These are phyloP conservation scores for Dactylellina cionopaga DNA, from an alignment of 2,329 filamentous ascomycete genomes.

Conservation along the genomic window DNA sequence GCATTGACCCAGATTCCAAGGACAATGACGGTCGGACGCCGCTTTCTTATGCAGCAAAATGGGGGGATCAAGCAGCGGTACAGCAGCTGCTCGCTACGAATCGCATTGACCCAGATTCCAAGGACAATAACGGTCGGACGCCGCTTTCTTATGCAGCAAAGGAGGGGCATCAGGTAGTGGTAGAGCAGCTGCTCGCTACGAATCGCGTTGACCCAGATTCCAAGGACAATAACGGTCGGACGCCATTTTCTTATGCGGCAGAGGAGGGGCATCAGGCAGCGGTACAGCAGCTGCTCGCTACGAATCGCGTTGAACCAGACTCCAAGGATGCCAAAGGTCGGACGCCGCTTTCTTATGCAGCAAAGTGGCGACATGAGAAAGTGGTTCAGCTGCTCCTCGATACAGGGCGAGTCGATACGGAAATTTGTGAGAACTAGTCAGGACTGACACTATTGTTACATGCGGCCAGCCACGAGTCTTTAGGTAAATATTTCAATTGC, in stretches of 20 bases:
- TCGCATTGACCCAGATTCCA: conserved; percentile 33
- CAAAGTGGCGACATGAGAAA: neutral
- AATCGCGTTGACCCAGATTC: neutral
- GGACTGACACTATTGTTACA: too few species aligned
- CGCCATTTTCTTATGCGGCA: neutral
- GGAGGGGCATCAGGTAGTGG: conserved; percentile 44
- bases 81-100: conserved; percentile 46
- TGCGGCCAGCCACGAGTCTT: neutral
- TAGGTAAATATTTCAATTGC: neutral
- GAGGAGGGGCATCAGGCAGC: neutral
- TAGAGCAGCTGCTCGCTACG: conserved; percentile 48
- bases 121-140: conserved; percentile 50
- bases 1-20: neutral
- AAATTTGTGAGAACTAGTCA: too few species aligned
- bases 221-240: neutral
- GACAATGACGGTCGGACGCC: neutral
- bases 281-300: neutral
- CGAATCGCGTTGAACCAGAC: neutral
- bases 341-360: conserved; percentile 2
- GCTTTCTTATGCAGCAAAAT: neutral
- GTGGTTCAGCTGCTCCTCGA: neutral
- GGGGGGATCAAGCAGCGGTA: neutral
- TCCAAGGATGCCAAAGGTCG: neutral
- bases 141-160: conserved; percentile 56
- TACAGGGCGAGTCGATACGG: too few species aligned